Evolutionary conservation across 441 rosid species (phyloP).

Genomic region (Aquilaria agallochum): DNA sequence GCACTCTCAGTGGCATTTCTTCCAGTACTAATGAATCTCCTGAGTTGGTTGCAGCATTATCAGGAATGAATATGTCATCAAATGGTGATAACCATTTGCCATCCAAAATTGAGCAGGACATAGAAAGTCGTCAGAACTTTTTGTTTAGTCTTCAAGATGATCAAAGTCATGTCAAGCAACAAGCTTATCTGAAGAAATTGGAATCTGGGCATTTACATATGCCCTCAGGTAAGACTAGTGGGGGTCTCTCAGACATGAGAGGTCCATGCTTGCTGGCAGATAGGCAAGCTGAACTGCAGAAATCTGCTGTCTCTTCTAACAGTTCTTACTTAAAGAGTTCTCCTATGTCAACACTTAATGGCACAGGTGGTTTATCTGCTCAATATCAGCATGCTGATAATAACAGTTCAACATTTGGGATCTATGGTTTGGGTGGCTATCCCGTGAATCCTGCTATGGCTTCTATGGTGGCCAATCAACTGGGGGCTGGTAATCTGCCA

Average conservation of each 20-base stretch:
- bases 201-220: conserved; percentile 47
- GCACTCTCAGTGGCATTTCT: conserved; percentile 51
- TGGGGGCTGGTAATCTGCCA: conserved; percentile 54
- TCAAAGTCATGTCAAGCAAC: conserved; percentile 47
- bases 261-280: conserved; percentile 30
- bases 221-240: conserved; percentile 42
- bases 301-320: conserved; percentile 29
- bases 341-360: conserved; percentile 46
- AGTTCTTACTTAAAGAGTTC: conserved; percentile 61
- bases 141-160: conserved; percentile 52
- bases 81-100: conserved; percentile 42
- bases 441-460: conserved; percentile 56
- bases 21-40: conserved; percentile 48
- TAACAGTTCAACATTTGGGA: conserved; percentile 38
- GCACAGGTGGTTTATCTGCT: conserved; percentile 44
- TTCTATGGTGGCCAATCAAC: conserved; percentile 64
- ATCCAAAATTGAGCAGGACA: conserved; percentile 40
- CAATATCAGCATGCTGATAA: conserved; percentile 58
- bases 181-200: conserved; percentile 37
- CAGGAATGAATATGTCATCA: conserved; percentile 60
- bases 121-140: conserved; percentile 48
- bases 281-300: conserved; percentile 43
- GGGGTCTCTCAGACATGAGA: conserved; percentile 33
- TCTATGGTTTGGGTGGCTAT: conserved; percentile 49
- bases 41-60: conserved; percentile 57